Conservation (phyloP, 2,329 filamentous ascomycete genomes). For the Aspergillus brasiliensis region DNA sequence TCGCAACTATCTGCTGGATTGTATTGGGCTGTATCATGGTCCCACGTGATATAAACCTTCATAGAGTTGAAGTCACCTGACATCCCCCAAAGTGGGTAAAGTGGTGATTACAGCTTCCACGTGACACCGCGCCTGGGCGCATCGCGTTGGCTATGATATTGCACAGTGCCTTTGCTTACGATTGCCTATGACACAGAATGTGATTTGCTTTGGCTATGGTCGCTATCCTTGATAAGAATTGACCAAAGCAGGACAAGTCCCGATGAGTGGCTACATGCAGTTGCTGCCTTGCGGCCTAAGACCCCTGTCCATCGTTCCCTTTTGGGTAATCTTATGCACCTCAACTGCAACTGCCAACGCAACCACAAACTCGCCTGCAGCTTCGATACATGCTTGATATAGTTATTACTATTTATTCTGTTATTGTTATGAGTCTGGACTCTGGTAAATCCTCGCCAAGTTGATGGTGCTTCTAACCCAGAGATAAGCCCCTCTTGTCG, state of each 20-base stretch:
- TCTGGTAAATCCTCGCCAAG: background rate
- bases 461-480: background rate
- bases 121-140: constrained; percentile 18
- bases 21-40: background rate
- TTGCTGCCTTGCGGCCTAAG: no score
- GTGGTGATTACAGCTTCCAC: constrained; percentile 8
- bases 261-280: no score
- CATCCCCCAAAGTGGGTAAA: background rate
- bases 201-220: no score
- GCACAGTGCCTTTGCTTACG: background rate
- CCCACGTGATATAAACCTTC: background rate
- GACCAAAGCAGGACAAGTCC: no score
- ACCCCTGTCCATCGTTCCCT: no score
- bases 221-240: no score
- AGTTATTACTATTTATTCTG: no score
- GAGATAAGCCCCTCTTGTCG: background rate
- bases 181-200: background rate
- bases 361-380: no score
- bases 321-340: no score
- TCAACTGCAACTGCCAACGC: no score
- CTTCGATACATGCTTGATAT: no score
- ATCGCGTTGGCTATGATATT: background rate
- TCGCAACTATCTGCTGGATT: background rate
- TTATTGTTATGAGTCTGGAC: background rate
- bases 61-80: background rate